Conservation (phyloP, 768 basidiomycete genomes). For the Phaffia tasmanica region DNA sequence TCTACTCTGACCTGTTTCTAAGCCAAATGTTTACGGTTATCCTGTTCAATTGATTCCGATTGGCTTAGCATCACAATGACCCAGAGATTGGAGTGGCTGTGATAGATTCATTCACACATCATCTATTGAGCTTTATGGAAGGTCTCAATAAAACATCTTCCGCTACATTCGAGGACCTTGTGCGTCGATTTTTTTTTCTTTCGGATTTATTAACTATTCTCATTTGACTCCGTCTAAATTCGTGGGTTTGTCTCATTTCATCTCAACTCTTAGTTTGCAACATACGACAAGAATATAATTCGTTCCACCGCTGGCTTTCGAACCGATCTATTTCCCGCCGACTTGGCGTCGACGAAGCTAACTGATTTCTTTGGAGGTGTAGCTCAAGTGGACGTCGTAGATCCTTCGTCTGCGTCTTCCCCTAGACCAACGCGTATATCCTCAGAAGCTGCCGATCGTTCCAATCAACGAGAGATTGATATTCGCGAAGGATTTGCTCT, state of each 20-base stretch:
- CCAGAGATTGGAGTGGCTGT: conserved; percentile 89
- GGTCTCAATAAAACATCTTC: conserved; percentile 80
- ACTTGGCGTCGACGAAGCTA: conserved; percentile 48
- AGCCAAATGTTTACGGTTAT: background rate
- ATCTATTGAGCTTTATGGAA: conserved; percentile 81
- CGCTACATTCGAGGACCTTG: conserved; percentile 67
- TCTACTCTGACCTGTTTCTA: background rate
- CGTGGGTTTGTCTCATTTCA: conserved; percentile 6
- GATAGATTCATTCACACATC: conserved; percentile 89
- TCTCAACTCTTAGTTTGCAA: conserved; percentile 52
- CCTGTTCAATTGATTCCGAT: conserved; percentile 15
- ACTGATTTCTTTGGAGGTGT: conserved; percentile 88
- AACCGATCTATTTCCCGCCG: conserved; percentile 60
- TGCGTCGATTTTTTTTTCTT: conserved; percentile 39
- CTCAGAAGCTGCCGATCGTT: too few relatives aligned
- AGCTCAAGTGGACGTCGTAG: conserved; percentile 58
- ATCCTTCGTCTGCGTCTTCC: too few relatives aligned
- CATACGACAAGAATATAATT: conserved; percentile 62
- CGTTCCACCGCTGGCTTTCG: conserved; percentile 83
- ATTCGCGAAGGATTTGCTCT: background rate
- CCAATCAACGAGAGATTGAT: too few relatives aligned
- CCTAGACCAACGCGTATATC: too few relatives aligned
- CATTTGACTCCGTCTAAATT: background rate
- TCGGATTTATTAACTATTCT: background rate
- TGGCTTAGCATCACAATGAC: conserved; percentile 72